A percentile compares a stretch with the other conserved stretches of the same genome.
phyloP scores from a whole-genome alignment of 305 asterid genomes.

The Fraxinus platypoda region DNA sequence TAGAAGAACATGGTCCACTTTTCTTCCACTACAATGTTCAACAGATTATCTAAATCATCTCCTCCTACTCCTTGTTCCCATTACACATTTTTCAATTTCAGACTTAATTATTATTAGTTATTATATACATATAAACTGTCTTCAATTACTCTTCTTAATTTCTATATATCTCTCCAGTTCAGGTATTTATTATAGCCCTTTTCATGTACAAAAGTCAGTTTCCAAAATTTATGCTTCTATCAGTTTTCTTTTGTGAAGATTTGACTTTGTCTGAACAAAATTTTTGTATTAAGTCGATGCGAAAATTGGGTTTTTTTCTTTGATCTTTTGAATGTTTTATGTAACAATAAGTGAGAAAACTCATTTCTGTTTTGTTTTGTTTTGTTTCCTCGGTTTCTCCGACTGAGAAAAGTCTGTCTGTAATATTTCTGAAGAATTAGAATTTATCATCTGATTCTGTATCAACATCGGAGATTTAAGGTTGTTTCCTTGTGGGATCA shows the following conservation, averaged over 20 bases:
- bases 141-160: background rate
- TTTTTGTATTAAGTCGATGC: background rate
- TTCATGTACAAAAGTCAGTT: background rate
- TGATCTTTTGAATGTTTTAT: background rate
- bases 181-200: background rate
- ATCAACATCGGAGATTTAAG: background rate
- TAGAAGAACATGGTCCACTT: constrained; percentile 53
- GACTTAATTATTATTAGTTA: background rate
- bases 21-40: constrained; percentile 45
- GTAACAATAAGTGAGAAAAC: background rate
- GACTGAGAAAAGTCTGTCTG: background rate
- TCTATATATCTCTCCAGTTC: constrained; percentile 13
- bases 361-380: background rate
- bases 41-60: constrained; percentile 24
- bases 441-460: background rate
- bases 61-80: constrained; percentile 25
- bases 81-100: background rate
- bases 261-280: background rate
- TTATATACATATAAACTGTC: constrained; percentile 7
- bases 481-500: background rate
- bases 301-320: constrained; percentile 16
- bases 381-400: background rate
- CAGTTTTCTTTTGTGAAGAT: background rate
- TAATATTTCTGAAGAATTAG: background rate
- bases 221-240: background rate